Percentiles rank a stretch among this genome's conserved stretches.
Evolutionary conservation across 2,329 filamentous ascomycete genomes (phyloP).

Genomic region (Hypoxylon sp.): DNA sequence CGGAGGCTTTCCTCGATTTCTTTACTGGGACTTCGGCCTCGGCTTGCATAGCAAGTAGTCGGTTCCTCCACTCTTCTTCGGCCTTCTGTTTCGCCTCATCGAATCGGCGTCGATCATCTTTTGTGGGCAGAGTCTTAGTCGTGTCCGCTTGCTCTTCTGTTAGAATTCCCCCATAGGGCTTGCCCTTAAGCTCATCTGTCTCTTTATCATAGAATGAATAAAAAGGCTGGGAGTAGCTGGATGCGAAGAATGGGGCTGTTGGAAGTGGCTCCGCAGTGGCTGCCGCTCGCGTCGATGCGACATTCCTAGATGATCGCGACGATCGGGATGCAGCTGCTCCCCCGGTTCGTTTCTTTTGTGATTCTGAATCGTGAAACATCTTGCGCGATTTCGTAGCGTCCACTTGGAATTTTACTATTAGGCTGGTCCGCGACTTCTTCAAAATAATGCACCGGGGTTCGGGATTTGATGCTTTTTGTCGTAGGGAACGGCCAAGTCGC

Average conservation of each 20-base stretch:
- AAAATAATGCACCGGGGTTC: conserved; percentile 57
- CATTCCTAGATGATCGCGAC: conserved; percentile 49
- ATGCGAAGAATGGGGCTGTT: conserved; percentile 68
- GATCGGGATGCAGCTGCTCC: conserved; percentile 51
- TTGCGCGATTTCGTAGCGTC: conserved; percentile 72
- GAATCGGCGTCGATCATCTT: conserved; percentile 85
- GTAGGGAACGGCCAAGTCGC: conserved; percentile 68
- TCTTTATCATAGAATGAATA: conserved; percentile 92
- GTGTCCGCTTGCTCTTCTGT: conserved; percentile 92
- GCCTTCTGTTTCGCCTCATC: conserved; percentile 90
- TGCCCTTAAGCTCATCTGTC: conserved; percentile 87
- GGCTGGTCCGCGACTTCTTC: conserved; percentile 54
- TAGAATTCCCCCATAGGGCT: conserved; percentile 94
- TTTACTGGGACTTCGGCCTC: conserved; percentile 72
- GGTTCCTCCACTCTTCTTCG: conserved; percentile 89
- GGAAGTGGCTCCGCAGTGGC: conserved; percentile 56
- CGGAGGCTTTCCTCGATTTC: conserved; percentile 79
- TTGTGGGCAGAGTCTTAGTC: conserved; percentile 83
- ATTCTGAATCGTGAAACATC: conserved; percentile 67
- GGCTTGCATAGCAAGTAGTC: conserved; percentile 69
- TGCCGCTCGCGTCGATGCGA: conserved; percentile 44
- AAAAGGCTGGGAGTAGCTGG: conserved; percentile 79
- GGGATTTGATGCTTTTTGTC: conserved; percentile 61
- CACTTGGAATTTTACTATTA: conserved; percentile 70
- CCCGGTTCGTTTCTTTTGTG: conserved; percentile 63